Base-by-base conservation (phyloP, 768 basidiomycete genomes). In the Kwoniella dejecticola region DNA sequence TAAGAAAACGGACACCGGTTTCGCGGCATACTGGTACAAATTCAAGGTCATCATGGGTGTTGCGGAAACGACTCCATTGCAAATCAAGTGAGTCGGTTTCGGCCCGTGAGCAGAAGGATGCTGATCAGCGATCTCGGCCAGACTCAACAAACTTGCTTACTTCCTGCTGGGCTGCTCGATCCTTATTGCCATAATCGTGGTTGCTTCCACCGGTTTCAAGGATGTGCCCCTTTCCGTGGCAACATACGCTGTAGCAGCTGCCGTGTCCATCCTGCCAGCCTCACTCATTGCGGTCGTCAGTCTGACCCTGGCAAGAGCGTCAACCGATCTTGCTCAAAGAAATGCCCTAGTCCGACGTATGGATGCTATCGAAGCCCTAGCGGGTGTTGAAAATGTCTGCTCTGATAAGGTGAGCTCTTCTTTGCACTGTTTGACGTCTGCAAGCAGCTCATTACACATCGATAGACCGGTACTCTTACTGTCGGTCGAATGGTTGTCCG, bases 281-380 rank as follows among this genome's bases (percentile, higher is more conserved):
- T 83, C 76, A 62, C 82, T 74, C 75, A 79, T 82, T 53, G 83
- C 82, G 11, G 82, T 84, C 33, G 82, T 86, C 67, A 83, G 84
- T 2, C 80, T 86, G 42, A 87, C 84, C 0, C 71, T 86, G 47
- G 84, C 85, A 30, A 83, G 82, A 15, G 85, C 85, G 0, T 84
- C 84, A 1, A 80, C 81, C 23, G 83, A 83, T 53, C 83, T 86
- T 72, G 82, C 83, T 4, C 77, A 78, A 48, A 77, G 82, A 36
- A 81, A 86, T 63, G 86, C 86, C 31, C 83, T 88, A 57, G 85
- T 87, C 15, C 82, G 85, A 31, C 82, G 84, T 54, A 82, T 88
- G 63, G 85, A 87, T 64, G 85, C 86, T 13, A 80, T 87, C 63
- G 86, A 87, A 70, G 85, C 83, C 50, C 71, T 88, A 40, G 84